Percentiles rank a stretch among this genome's conserved stretches.
Evolutionary conservation across 306 rosid species (phyloP).

Genomic region (Quercus engelmannii): DNA sequence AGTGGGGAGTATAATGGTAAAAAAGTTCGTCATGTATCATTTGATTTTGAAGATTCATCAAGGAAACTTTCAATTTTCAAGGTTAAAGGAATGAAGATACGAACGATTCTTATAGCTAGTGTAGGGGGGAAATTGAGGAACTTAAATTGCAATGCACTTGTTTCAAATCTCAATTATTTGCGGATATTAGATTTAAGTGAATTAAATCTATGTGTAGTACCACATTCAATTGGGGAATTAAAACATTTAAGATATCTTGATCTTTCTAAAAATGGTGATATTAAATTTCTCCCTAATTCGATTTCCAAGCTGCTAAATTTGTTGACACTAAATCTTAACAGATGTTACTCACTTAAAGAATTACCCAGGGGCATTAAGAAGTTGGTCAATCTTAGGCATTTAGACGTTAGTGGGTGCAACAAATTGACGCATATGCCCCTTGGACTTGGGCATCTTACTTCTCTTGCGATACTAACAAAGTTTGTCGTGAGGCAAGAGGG

Average conservation of each 20-base stretch:
- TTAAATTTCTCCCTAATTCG: background rate
- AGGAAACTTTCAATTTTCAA: too few species aligned
- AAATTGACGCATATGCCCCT: constrained; percentile 2
- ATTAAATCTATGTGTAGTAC: background rate
- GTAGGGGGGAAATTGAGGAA: accelerated
- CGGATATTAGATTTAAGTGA: constrained; percentile 12
- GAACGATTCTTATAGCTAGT: too few species aligned
- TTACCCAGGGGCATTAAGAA: background rate
- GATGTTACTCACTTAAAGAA: background rate
- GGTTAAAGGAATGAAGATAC: too few species aligned
- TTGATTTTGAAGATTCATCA: too few species aligned
- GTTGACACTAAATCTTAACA: too few species aligned
- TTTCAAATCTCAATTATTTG: background rate
- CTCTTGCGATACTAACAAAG: background rate
- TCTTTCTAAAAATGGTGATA: background rate
- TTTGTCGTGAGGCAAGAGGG: background rate
- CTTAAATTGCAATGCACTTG: accelerated
- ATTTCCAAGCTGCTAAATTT: background rate
- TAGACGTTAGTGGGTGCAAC: background rate
- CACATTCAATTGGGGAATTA: constrained; percentile 1
- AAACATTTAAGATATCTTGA: constrained; percentile 10
- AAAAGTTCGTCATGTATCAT: too few species aligned
- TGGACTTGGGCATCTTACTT: background rate
- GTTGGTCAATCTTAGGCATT: constrained; percentile 7
- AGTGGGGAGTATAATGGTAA: accelerated